Evolutionary conservation across 441 rosid genomes (phyloP).

Genomic region (Raphanus hybrid): DNA sequence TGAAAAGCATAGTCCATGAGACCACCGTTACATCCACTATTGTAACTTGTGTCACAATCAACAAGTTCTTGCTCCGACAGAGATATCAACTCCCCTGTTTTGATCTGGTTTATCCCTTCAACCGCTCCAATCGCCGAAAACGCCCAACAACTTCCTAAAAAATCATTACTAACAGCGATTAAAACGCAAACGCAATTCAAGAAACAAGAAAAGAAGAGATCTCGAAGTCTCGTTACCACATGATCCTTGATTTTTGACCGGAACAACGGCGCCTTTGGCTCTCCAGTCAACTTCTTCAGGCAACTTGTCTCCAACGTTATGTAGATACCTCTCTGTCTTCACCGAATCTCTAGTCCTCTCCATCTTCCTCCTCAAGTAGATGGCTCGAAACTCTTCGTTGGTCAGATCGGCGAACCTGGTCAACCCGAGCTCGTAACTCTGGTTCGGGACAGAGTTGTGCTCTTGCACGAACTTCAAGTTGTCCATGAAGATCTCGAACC

Average conservation of each 20-base stretch:
- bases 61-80: conserved; percentile 66
- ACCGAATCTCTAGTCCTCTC: conserved; percentile 32
- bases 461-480: conserved; percentile 52
- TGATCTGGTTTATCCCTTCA: conserved; percentile 66
- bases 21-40: conserved; percentile 64
- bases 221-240: conserved; percentile 50
- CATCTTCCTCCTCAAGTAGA: conserved; percentile 52
- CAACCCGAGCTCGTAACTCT: conserved; percentile 53
- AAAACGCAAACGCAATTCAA: conserved; percentile 12
- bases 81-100: conserved; percentile 55
- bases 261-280: conserved; percentile 53
- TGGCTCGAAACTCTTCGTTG: conserved; percentile 53
- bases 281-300: conserved; percentile 69
- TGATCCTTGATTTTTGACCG: conserved; percentile 61
- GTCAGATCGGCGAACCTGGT: conserved; percentile 64
- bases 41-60: conserved; percentile 58
- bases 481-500: conserved; percentile 61
- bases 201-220: not conserved
- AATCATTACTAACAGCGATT: not conserved
- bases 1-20: conserved; percentile 65
- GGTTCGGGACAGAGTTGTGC: conserved; percentile 47
- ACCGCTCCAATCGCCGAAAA: conserved; percentile 66
- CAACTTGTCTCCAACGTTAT: conserved; percentile 46
- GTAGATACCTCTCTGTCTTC: conserved; percentile 39
- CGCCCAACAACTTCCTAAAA: conserved; percentile 70